These are phyloP conservation scores for Geotrichum phurueaensis DNA, from an alignment of 1,139 yeast species.

Conservation along the genomic window DNA sequence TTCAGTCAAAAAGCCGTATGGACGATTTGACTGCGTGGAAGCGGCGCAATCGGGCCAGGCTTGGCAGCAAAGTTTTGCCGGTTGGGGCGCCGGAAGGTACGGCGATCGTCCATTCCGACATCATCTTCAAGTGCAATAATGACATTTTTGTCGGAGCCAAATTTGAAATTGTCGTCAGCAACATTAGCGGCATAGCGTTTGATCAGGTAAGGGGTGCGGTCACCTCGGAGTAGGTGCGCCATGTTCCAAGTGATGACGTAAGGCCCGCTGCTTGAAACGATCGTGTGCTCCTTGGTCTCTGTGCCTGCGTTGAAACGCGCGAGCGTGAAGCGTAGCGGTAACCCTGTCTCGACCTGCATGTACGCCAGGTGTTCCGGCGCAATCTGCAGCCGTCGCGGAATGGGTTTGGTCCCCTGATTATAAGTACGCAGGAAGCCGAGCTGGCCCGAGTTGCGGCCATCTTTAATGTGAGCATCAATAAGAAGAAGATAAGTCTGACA, in stretches of 20 bases:
- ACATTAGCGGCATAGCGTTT: conserved; percentile 57
- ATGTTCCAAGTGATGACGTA: conserved; percentile 80
- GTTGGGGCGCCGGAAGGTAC: conserved; percentile 54
- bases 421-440: conserved; percentile 67
- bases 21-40: background rate
- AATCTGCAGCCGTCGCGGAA: conserved; percentile 60
- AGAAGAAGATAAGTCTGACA: conserved; percentile 64
- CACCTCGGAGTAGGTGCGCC: conserved; percentile 50
- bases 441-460: conserved; percentile 40
- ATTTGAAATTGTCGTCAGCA: conserved; percentile 73
- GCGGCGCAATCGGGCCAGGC: conserved; percentile 26
- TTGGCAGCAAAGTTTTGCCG: conserved; percentile 42
- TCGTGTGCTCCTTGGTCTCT: conserved; percentile 59
- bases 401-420: conserved; percentile 60
- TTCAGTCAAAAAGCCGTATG: background rate
- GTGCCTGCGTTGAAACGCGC: conserved; percentile 74
- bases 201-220: conserved; percentile 54
- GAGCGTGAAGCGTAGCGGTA: conserved; percentile 53
- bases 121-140: conserved; percentile 67
- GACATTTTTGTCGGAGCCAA: conserved; percentile 64
- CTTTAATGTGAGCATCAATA: conserved; percentile 57
- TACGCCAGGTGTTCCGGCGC: conserved; percentile 68
- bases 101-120: conserved; percentile 59
- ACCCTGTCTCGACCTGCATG: conserved; percentile 50
- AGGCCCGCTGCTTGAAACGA: conserved; percentile 74